phyloP scores from a whole-genome alignment of 2,329 filamentous ascomycete genomes.

The Zymoseptoria passerinii region DNA sequence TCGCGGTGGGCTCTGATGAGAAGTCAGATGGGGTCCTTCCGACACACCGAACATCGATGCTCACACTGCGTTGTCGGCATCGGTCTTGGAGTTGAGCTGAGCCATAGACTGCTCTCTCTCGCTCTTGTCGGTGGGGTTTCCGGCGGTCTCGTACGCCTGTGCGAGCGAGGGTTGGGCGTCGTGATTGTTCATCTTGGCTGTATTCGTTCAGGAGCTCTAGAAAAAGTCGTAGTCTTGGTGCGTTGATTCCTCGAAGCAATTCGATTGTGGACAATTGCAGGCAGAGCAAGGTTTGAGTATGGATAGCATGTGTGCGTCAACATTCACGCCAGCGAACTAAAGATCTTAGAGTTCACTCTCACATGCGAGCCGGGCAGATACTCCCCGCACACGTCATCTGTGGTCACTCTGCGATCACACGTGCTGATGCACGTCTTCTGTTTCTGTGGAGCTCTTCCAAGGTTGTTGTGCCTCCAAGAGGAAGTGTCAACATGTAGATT shows the following conservation, averaged over 20 bases:
- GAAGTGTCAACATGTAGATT: background rate
- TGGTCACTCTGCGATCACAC: background rate
- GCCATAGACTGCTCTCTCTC: slow-evolving; percentile 32
- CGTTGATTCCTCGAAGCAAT: background rate
- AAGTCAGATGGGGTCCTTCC: background rate
- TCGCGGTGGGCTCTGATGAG: slow-evolving; percentile 29
- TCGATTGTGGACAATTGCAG: background rate
- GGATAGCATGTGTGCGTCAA: slow-evolving; percentile 1
- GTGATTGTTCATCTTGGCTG: slow-evolving; percentile 29
- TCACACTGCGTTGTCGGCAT: slow-evolving; percentile 19
- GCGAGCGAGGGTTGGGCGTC: slow-evolving; percentile 36
- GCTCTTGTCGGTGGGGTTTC: slow-evolving; percentile 38
- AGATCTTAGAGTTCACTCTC: background rate
- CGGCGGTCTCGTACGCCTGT: slow-evolving; percentile 40
- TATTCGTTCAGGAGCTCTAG: background rate
- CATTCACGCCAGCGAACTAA: background rate
- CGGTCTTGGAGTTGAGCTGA: slow-evolving; percentile 28
- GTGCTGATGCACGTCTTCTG: background rate
- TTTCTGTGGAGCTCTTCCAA: background rate
- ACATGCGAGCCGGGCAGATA: background rate
- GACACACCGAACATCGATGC: background rate
- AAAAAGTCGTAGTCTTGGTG: background rate
- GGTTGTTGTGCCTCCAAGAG: background rate
- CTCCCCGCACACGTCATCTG: background rate
- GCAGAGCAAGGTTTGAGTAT: background rate